Base-by-base conservation (phyloP, 805 yeast genomes). In the Nakazawaea ishiwadae region DNA sequence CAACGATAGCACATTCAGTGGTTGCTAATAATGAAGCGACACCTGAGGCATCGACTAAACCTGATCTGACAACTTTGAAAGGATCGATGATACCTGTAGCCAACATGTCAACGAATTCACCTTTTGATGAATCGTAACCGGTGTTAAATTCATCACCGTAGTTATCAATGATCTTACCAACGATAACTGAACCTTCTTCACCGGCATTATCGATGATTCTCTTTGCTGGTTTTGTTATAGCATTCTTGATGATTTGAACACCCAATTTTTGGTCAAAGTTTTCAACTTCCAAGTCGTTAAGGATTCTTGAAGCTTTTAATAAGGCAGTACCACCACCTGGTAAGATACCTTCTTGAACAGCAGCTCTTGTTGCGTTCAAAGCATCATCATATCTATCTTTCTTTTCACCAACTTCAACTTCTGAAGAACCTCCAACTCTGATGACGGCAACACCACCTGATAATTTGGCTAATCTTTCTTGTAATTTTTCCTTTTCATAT, bases 251-350 rank as follows among this genome's bases (percentile, higher is more conserved):
- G 66, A 89, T 87, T 52, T 86, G 86, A 50, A 93, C 95, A 69
- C 99, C 99, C 51, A 91, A 78, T 69, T 85, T 86, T 70, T 90
- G 96, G 72, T 93, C 98, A 59, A 93, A 93, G 80, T 93, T 93
- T 27, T 73, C 84, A 48, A 85, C 77, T 64, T 79, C 73, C 49
- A 86, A 80, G 17, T 64, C 71, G 50, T 79, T 88, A 56, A 93
- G 75, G 48, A 81, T 65, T 54, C 79, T 74, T 40, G 95, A 77
- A 39, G 98, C 97, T 77, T 93, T 93, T 58, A 88, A 76, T 60
- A 93, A 76, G 44, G 99, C 99, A 52, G 97, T 88, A 70, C 99
- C 99, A 65, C 99, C 99, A 72, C 99, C 99, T 60, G 99, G 99
- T 52, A 93, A 77, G 61, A 93, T 89, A 70, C 99, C 99, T 69